These are phyloP conservation scores for Coemansia sp. DNA, from an alignment of 192 early-diverging fungal species.

Conservation along the genomic window DNA sequence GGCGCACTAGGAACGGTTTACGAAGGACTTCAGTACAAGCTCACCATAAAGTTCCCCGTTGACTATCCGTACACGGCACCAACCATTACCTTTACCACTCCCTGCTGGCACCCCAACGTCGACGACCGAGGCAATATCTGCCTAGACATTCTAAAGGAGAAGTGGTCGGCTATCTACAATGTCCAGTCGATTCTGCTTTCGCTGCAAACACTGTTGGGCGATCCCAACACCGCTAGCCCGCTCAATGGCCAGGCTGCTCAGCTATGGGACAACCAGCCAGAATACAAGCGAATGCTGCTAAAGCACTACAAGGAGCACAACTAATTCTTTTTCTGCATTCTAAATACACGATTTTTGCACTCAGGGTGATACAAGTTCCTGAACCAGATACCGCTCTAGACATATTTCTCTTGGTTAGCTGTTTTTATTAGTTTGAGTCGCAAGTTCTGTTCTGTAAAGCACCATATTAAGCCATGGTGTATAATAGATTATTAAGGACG, in stretches of 20 bases:
- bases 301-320: conserved; percentile 51
- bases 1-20: conserved; percentile 90
- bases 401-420: too few relatives aligned
- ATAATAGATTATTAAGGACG: too few relatives aligned
- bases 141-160: conserved; percentile 89
- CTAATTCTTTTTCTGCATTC: neutral
- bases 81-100: conserved; percentile 79
- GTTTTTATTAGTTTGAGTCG: too few relatives aligned
- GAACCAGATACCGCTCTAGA: too few relatives aligned
- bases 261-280: conserved; percentile 63
- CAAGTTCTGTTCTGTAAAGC: too few relatives aligned
- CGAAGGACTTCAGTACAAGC: conserved; percentile 92
- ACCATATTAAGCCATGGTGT: too few relatives aligned
- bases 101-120: conserved; percentile 96
- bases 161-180: conserved; percentile 95
- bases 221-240: conserved; percentile 90
- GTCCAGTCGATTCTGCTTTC: conserved; percentile 93
- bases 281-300: conserved; percentile 48
- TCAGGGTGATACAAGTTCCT: too few relatives aligned
- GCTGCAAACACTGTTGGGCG: conserved; percentile 89
- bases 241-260: conserved; percentile 95
- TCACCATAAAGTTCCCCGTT: conserved; percentile 64
- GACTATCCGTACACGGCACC: conserved; percentile 92
- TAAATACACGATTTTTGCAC: too few relatives aligned
- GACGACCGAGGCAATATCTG: conserved; percentile 91